Evolutionary conservation across 1,139 yeast species (phyloP), one percentile per base, ranked within the genome.

Genomic region (Meyerozyma elateridarum): DNA sequence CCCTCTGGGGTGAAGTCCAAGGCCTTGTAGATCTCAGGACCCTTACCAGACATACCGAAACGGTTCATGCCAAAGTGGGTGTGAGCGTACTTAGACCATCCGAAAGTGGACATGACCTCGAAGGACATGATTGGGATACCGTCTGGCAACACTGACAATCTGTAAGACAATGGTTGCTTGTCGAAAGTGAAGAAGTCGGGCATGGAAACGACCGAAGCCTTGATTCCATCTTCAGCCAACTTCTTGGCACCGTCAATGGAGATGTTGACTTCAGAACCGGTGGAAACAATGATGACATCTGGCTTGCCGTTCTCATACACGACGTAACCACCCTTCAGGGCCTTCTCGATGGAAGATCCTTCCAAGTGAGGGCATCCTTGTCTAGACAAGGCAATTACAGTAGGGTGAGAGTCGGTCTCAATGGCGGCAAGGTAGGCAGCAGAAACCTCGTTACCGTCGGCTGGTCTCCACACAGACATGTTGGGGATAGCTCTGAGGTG

Each of bases 401-500:
- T 75, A 47, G 99, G 98, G 37, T 95, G 87, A 51, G 72, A 67
- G 41, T 66, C 73, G 38, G 81, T 68, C 57, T 74, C 78, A 44
- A 91, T 54, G 36, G 98, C 85, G 48, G 72, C 71, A 66, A 75
- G 69, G 79, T 91, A 91, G 45, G 98, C 96, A 56, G 97, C 99
- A 48, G 96, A 85, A 47, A 85, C 82, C 73, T 91, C 99, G 64
- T 91, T 91, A 73, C 99, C 99, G 63, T 93, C 98, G 58, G 98
- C 98, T 51, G 98, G 98, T 78, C 99, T 87, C 97, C 97, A 91
- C 41, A 91, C 97, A 61, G 82, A 77, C 52, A 79, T 56, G 76
- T 93, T 93, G 70, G 99, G 99, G 53, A 77, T 61, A 48, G 98
- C 96, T 76, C 99, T 87, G 69, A 93, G 79, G 68, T 91, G 98